phyloP scores from a whole-genome alignment of 2,329 filamentous ascomycete species.

The Talaromyces atroroseus region DNA sequence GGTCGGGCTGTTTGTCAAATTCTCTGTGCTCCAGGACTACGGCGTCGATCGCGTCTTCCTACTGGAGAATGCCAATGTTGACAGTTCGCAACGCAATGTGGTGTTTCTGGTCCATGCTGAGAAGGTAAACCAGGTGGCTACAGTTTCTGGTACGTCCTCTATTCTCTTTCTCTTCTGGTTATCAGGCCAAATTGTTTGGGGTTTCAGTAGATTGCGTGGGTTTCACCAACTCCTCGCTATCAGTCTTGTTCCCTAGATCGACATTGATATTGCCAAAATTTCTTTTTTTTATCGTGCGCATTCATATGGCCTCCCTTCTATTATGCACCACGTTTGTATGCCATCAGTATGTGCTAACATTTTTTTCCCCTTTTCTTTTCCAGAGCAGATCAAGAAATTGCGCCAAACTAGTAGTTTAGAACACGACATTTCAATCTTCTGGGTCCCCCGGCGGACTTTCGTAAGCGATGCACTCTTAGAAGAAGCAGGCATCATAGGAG shows the following conservation, averaged over 20 bases:
- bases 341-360: conserved; percentile 58
- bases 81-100: conserved; percentile 90
- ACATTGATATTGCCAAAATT: conserved; percentile 5
- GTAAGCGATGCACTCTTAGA: conserved; percentile 89
- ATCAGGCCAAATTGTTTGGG: conserved; percentile 29
- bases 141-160: conserved; percentile 72
- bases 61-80: conserved; percentile 90
- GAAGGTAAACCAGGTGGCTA: conserved; percentile 73
- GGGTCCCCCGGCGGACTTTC: conserved; percentile 86
- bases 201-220: conserved; percentile 58
- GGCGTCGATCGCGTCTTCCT: conserved; percentile 97
- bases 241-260: conserved; percentile 53
- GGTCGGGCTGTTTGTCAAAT: conserved; percentile 86
- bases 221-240: conserved; percentile 49
- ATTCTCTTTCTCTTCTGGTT: conserved; percentile 10
- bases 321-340: conserved; percentile 35
- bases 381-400: conserved; percentile 86
- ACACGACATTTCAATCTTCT: conserved; percentile 96
- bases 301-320: conserved; percentile 40
- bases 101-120: conserved; percentile 90
- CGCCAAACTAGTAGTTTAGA: conserved; percentile 81
- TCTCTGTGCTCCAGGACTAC: conserved; percentile 91
- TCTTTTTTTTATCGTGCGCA: conserved; percentile 26
- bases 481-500: conserved; percentile 85
- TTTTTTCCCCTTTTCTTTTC: too few species aligned